Evolutionary conservation across 2,329 filamentous ascomycete genomes (phyloP), one percentile per base, ranked within the genome.

Genomic region (Diaporthe helianthi): DNA sequence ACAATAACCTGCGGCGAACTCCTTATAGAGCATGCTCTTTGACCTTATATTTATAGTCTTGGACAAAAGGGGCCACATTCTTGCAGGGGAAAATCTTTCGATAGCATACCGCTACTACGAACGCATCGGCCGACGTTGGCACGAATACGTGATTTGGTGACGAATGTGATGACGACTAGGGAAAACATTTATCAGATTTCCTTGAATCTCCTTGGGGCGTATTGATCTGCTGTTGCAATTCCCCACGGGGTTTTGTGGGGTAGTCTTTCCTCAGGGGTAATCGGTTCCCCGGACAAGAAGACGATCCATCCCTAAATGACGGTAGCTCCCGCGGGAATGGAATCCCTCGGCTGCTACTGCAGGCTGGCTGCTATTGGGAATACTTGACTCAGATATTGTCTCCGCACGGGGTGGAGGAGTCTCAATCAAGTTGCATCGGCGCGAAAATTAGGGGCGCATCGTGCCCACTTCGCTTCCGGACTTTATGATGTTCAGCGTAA

Each of bases 241-340:
- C 55, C 55, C 55, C 55, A 33, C 44, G 55, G 55, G 55, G 55
- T 61, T 61, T 61, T 47, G 55, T 61, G 55, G 55, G 55, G 38
- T 10, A 24, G 3, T 3, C n/a, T n/a, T 31, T 61, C 26, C 19
- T 19, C 41, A 47, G 58, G 58, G 41, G 38, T 47, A 47, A 36
- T 29, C 44, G 47, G 29, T 49, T 49, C 44, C 58, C 58, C 58
- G 58, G 58, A 63, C 58, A 29, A 15, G 36, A 49, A 26, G 33
- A 36, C 33, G 33, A 36, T 31, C 29, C 41, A n/a, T 46, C 41
- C 44, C 41, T 47, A 47, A 24, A 33, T 9, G 5, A 8, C 19
- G 38, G 19, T 47, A 61, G 55, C 55, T 46, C 54, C 54, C 54
- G 36, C n/a, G 17, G 2, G n/a, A 47, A 19, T 9, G 41, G 7